Base-by-base conservation (phyloP, 768 basidiomycete species). In the Termitomyces sp. region DNA sequence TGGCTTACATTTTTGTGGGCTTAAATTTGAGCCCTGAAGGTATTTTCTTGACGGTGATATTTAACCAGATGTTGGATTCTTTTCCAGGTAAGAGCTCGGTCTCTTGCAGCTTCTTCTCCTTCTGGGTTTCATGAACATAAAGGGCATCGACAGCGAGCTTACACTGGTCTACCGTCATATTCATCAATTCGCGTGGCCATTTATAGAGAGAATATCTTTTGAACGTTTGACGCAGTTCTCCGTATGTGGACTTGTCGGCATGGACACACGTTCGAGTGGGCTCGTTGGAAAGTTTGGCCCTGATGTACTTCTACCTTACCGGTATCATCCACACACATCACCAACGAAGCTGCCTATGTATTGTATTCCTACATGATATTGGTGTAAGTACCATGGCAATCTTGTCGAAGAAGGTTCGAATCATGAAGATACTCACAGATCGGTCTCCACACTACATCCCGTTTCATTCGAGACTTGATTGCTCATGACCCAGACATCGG, bases 31-130 rank as follows among this genome's bases (percentile, higher is more conserved):
- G 86, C 62, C 83, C 84, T 38, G 90, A 81, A 28, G 87, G 83
- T 70, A 95, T 90, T 69, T 81, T 83, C 80, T 96, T 97, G 61
- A 94, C 87, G 4, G 92, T 85, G 57, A 98, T 80, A 66, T 91
- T 88, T 20, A 99, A 82, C 92, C 94, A 98, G 57, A 98, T 80
- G 73, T 87, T 79, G 69, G 94, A 92, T 68, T 96, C 94, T 72
- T 86, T 91, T 50, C 83, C 84, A 0, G 86, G 81, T 57, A 94
- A 75, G 7, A 95, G 84, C 69, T 97, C 89, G 0, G 73, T 86
- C 71, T 92, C 87, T 61, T 89, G 85, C 60, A 82, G 79, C 68
- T 91, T 76, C 66, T 83, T 75, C 64, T 86, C 82, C 67, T 81
- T 79, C 70, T 91, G 88, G 52, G 76, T 69, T 49, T 89, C 86